Base-by-base conservation (phyloP, 2,329 filamentous ascomycete species). In the Colletotrichum sidae region DNA sequence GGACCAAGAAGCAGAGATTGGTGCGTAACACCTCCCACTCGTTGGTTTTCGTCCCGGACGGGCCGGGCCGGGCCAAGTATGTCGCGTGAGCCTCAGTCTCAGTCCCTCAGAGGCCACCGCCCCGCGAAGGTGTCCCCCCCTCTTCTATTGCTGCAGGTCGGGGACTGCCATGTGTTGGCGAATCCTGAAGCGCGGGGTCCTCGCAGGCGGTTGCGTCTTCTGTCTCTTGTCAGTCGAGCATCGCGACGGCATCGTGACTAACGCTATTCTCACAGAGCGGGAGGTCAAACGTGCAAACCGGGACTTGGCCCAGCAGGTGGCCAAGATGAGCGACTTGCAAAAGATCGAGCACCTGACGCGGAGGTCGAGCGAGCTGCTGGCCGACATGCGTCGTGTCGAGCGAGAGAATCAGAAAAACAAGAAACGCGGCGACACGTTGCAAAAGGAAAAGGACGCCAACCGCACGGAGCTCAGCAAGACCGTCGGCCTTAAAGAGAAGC, bases 361-460 rank as follows among this genome's bases (percentile, higher is more conserved):
- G 74, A 93, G 94, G 73, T 97, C 96, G 70, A 94, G 92, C 67
- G 94, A 98, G 73, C 87, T 98, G 5, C 84, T 98, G 63, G 90
- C 92, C 58, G 94, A 97, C 67, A 97, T 98, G 93, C 97, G 97
- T 79, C 91, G 94, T 60, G 86, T 97, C 66, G 95, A 99, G 77
- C 91, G 94, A 67, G 96, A 99, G 68, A 94, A 97, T 74, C 87
- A 92, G 68, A 98, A 97, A 80, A 96, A 95, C 73, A 98, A 97
- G 84, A 97, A 97, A 78, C 91, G 94, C 33, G 93, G 92, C 34
- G 96, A 99, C 76, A 91, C 93, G 73, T 80, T 99, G 60, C 96
- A 99, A 78, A 99, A 98, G 77, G 96, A 99, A 73, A 96, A 97
- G 77, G 96, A 99, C 76, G 90, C 92, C 70, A 91, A 92, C 62